phyloP scores from a whole-genome alignment of 2,329 filamentous ascomycete species.

The Phyllosticta capitalensis region DNA sequence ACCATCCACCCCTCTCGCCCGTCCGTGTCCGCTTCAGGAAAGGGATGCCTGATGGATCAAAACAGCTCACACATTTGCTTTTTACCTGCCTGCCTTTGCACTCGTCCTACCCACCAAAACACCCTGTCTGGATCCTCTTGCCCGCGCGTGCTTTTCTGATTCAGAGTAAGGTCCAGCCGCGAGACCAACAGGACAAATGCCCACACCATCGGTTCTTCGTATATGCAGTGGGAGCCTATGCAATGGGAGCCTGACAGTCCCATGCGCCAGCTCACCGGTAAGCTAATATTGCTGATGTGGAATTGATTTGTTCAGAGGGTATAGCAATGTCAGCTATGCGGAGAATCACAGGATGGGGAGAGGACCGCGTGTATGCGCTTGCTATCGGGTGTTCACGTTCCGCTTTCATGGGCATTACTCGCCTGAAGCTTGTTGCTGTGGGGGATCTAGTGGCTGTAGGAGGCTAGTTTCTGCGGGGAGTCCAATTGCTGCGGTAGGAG shows the following conservation, averaged over 20 bases:
- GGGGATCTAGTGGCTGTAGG: too few species aligned
- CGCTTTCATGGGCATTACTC: too few species aligned
- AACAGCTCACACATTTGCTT: neutral
- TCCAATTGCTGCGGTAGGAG: too few species aligned
- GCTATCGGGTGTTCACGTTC: too few species aligned
- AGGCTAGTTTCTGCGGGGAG: too few species aligned
- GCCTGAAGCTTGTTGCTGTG: neutral
- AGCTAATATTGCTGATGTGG: neutral
- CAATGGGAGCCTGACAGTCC: neutral
- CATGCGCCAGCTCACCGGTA: neutral
- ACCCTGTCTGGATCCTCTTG: neutral
- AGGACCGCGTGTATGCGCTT: too few species aligned
- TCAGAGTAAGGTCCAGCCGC: neutral
- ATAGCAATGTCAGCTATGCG: too few species aligned
- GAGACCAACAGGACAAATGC: neutral
- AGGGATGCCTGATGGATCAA: neutral
- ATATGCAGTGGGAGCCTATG: neutral
- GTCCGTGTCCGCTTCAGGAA: neutral
- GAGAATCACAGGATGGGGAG: too few species aligned
- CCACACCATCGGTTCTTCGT: neutral
- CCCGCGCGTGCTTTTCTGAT: neutral
- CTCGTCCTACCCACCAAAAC: neutral
- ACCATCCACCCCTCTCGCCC: neutral
- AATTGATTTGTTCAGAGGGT: neutral
- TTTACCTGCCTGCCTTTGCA: neutral